These are phyloP conservation scores for Boechera stricta DNA, from an alignment of 345 rosid species.

Conservation along the genomic window DNA sequence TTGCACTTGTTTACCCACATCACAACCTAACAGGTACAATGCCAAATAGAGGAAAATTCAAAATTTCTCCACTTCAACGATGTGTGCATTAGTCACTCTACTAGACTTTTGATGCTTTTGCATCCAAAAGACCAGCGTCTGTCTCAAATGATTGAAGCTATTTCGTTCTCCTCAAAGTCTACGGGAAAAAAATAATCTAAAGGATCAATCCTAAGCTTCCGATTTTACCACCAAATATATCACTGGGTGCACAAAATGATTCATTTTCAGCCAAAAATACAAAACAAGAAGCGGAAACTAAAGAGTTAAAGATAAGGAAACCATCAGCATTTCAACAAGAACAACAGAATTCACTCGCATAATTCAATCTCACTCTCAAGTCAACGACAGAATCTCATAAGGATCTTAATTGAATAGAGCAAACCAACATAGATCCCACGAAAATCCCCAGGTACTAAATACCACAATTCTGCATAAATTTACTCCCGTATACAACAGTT, in stretches of 20 bases:
- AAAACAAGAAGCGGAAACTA: too few species aligned
- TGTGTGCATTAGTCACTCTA: background rate
- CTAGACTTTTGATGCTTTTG: background rate
- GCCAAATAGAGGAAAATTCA: background rate
- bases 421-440: slow-evolving; percentile 27
- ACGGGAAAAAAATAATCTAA: background rate
- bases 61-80: background rate
- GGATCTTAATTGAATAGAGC: slow-evolving; percentile 24
- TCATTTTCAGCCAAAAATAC: too few species aligned
- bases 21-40: slow-evolving; percentile 24
- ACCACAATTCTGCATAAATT: slow-evolving; percentile 1
- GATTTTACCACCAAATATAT: slow-evolving; percentile 37
- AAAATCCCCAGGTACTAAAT: background rate
- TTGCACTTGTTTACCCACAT: background rate
- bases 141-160: slow-evolving; percentile 1
- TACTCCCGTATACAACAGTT: background rate
- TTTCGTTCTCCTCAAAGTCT: slow-evolving; percentile 19
- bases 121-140: background rate
- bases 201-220: slow-evolving; percentile 47
- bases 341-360: background rate
- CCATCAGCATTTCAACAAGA: slow-evolving; percentile 8
- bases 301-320: slow-evolving; percentile 20
- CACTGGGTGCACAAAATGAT: slow-evolving; percentile 31
- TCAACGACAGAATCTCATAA: slow-evolving; percentile 17
- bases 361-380: slow-evolving; percentile 27